Conservation (phyloP, 345 rosid genomes). For the Corymbia maculata region DNA sequence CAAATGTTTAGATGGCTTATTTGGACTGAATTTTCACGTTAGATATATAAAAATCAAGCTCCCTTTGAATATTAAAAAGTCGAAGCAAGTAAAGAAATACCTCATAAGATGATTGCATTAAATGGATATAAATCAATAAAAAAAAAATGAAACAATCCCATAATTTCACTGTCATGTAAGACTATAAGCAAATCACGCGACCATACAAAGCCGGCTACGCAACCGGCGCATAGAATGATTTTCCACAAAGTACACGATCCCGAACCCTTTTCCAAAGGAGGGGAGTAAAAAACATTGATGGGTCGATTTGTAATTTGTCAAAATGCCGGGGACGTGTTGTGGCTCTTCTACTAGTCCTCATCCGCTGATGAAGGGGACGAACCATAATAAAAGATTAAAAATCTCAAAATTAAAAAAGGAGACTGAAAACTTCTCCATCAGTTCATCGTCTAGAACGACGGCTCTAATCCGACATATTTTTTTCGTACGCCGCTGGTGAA, state of each 20-base stretch:
- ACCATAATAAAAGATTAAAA: not conserved
- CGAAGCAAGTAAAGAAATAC: not conserved
- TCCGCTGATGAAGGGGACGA: not conserved
- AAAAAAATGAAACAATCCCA: not conserved
- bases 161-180: not conserved
- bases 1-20: not conserved
- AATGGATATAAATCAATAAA: not conserved
- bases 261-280: not conserved
- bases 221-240: accelerated
- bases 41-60: not conserved
- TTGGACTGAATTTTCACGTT: not conserved
- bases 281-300: not conserved
- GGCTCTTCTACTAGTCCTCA: not conserved
- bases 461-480: not conserved
- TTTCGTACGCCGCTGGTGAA: not conserved
- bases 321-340: not conserved
- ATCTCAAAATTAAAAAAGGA: not conserved
- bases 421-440: not conserved
- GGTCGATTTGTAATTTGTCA: not conserved
- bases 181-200: not conserved
- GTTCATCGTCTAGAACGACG: not conserved
- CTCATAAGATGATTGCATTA: accelerated
- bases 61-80: not conserved
- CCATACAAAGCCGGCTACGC: not conserved
- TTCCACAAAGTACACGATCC: not conserved